Percentiles rank a stretch among this genome's conserved stretches.
phyloP scores from a whole-genome alignment of 2,329 filamentous ascomycete genomes.

The Fusarium sublunatum region DNA sequence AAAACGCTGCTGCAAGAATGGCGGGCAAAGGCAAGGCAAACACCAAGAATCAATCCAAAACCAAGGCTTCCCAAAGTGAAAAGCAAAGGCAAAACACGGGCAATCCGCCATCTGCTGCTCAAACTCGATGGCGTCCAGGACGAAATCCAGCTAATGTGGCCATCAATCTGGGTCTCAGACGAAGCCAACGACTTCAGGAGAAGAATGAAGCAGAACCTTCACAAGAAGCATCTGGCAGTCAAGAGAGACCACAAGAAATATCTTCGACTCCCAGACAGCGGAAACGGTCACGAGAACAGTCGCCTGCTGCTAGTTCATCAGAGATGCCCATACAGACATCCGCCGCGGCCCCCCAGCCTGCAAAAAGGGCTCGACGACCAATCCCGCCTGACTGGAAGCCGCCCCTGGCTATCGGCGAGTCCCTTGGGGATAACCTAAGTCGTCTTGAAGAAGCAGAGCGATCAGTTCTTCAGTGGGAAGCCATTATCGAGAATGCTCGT shows the following conservation, averaged over 20 bases:
- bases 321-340: not conserved
- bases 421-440: constrained; percentile 41
- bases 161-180: constrained; percentile 30
- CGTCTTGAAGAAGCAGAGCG: constrained; percentile 41
- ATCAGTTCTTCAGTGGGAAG: constrained; percentile 42
- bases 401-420: constrained; percentile 39
- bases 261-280: not conserved
- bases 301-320: not conserved
- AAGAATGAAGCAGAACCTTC: not conserved
- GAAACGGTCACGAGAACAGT: not conserved
- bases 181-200: constrained; percentile 13
- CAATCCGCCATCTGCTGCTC: not conserved
- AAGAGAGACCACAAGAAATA: not conserved
- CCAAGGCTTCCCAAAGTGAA: not conserved
- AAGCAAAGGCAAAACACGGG: not conserved
- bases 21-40: constrained; percentile 5
- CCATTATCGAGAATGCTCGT: constrained; percentile 37
- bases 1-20: constrained; percentile 11
- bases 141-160: constrained; percentile 33
- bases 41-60: not conserved
- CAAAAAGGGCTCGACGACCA: constrained; percentile 7
- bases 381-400: constrained; percentile 38
- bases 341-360: not conserved
- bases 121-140: constrained; percentile 33
- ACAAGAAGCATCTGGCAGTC: not conserved